phyloP scores from a whole-genome alignment of 805 yeast species.

The Saitoella complicata region DNA sequence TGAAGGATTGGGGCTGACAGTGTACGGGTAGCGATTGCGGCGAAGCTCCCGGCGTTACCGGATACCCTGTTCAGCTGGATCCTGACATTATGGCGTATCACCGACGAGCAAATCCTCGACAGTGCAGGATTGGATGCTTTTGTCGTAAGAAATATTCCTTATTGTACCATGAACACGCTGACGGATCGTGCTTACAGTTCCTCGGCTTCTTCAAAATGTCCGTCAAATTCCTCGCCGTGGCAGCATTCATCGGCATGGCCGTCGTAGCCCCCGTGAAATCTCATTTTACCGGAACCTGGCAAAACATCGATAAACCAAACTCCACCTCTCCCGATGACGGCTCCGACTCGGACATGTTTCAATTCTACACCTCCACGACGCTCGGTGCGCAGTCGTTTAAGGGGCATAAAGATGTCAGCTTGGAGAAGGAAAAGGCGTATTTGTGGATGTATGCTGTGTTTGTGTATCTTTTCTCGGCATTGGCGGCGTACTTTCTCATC shows the following conservation, averaged over 20 bases:
- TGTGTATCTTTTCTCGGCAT: slow-evolving; percentile 67
- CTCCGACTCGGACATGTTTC: slow-evolving; percentile 10
- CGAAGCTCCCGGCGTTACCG: slow-evolving; percentile 40
- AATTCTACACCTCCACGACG: background rate
- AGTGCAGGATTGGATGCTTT: slow-evolving; percentile 90
- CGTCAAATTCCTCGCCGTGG: slow-evolving; percentile 46
- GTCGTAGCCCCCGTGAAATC: slow-evolving; percentile 75
- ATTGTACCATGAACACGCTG: background rate
- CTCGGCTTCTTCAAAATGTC: slow-evolving; percentile 82
- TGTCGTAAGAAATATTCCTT: slow-evolving; percentile 25
- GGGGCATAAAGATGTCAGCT: slow-evolving; percentile 8
- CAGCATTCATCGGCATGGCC: slow-evolving; percentile 52
- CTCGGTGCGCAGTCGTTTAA: background rate
- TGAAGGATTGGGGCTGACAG: too few species aligned
- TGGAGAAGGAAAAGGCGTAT: slow-evolving; percentile 38
- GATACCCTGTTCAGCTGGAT: slow-evolving; percentile 68
- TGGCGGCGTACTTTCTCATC: slow-evolving; percentile 44
- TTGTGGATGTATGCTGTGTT: slow-evolving; percentile 77
- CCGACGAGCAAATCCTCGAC: slow-evolving; percentile 64
- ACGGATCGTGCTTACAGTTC: slow-evolving; percentile 29
- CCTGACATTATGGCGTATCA: slow-evolving; percentile 41
- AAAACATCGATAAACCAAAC: background rate
- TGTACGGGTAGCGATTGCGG: too few species aligned
- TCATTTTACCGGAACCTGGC: slow-evolving; percentile 51
- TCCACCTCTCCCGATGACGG: slow-evolving; percentile 18